phyloP scores from a whole-genome alignment of 805 yeast genomes.

The Saturnispora diversa region DNA sequence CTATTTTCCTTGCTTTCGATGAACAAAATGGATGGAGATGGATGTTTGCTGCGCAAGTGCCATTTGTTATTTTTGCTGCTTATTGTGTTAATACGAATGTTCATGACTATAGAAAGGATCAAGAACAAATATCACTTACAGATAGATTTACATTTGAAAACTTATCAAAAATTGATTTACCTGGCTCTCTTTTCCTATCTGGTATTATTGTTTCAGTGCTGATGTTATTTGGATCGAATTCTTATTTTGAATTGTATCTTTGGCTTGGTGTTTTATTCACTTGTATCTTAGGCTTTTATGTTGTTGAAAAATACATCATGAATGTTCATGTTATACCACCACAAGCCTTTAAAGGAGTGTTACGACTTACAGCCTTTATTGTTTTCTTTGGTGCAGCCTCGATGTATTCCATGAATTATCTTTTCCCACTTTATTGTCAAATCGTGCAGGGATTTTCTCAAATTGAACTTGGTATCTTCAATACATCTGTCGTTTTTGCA shows the following conservation, averaged over 20 bases:
- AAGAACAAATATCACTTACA: constrained; percentile 18
- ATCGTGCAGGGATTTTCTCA: constrained; percentile 35
- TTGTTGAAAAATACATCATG: constrained; percentile 31
- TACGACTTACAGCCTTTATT: constrained; percentile 32
- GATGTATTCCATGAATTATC: constrained; percentile 30
- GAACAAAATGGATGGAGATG: constrained; percentile 36
- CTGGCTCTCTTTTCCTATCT: constrained; percentile 34
- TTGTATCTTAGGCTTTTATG: constrained; percentile 21
- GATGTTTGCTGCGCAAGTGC: constrained; percentile 37
- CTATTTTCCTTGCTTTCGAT: constrained; percentile 29
- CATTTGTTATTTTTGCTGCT: constrained; percentile 28
- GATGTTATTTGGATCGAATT: constrained; percentile 22
- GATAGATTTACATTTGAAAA: constrained; percentile 30
- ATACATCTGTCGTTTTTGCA: constrained; percentile 34
- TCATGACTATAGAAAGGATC: constrained; percentile 26
- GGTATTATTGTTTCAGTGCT: constrained; percentile 30
- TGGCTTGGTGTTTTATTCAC: constrained; percentile 12
- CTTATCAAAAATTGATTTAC: constrained; percentile 33
- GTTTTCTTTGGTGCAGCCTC: constrained; percentile 34
- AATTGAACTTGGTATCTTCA: constrained; percentile 33
- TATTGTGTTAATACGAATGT: constrained; percentile 24
- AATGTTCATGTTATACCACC: constrained; percentile 36
- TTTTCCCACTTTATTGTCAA: constrained; percentile 37
- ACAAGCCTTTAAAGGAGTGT: constrained; percentile 31
- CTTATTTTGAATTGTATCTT: constrained; percentile 9